These are phyloP conservation scores for Mycena vitilis DNA, from an alignment of 768 basidiomycete genomes.

Conservation along the genomic window DNA sequence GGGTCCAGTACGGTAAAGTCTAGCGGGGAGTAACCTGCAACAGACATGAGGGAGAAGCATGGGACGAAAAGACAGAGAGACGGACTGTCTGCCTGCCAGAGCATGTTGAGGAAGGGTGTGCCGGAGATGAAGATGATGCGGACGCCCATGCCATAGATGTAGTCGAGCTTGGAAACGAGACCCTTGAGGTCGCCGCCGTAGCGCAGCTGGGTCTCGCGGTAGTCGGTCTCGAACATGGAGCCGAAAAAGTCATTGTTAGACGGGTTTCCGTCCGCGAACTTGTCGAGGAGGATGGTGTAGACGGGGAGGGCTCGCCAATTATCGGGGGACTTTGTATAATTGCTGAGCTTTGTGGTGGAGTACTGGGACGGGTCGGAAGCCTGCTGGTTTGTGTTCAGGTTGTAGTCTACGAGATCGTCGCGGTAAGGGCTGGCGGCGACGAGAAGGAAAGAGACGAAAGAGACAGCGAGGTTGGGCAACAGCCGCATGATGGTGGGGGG, in stretches of 20 bases:
- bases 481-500: constrained; percentile 56
- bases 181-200: constrained; percentile 92
- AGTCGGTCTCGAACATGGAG: constrained; percentile 85
- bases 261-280: constrained; percentile 94
- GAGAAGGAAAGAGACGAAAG: constrained; percentile 51
- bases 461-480: constrained; percentile 53
- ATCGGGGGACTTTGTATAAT: constrained; percentile 80
- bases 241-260: constrained; percentile 91
- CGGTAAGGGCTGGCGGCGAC: constrained; percentile 73
- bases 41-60: constrained; percentile 29
- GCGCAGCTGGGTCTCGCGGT: constrained; percentile 89
- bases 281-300: constrained; percentile 89
- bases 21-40: constrained; percentile 88
- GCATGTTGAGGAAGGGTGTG: constrained; percentile 93
- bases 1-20: constrained; percentile 93
- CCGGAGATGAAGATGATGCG: constrained; percentile 90
- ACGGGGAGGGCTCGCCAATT: constrained; percentile 90
- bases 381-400: constrained; percentile 82
- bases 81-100: constrained; percentile 97
- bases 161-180: constrained; percentile 80
- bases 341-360: constrained; percentile 61
- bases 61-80: constrained; percentile 33
- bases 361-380: constrained; percentile 78
- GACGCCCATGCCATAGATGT: constrained; percentile 91
- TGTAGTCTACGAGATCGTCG: constrained; percentile 75